Conservation (phyloP, 805 yeast genomes). For the Candida easanensis region DNA sequence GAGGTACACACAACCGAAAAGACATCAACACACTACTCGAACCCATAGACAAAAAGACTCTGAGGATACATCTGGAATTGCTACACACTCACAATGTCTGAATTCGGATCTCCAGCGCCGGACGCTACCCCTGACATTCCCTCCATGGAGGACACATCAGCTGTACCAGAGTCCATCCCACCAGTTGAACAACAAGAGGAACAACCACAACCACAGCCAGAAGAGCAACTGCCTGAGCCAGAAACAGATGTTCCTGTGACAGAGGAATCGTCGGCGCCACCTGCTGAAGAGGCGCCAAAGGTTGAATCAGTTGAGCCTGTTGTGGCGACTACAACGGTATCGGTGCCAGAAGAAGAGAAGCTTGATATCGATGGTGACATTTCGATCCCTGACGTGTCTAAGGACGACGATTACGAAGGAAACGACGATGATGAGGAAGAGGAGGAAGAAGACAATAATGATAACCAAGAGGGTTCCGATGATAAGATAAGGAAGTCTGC, state of each 20-base stretch:
- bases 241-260: neutral
- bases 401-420: constrained; percentile 14
- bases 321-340: neutral
- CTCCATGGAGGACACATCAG: too few relatives aligned
- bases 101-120: too few relatives aligned
- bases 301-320: neutral
- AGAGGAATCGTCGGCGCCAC: neutral
- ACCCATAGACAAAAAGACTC: too few relatives aligned
- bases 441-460: constrained; percentile 15
- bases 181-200: too few relatives aligned
- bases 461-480: constrained; percentile 9
- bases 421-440: constrained; percentile 14
- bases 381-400: constrained; percentile 10
- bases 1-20: too few relatives aligned
- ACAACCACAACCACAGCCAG: neutral
- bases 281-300: neutral
- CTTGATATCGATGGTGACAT: constrained; percentile 18
- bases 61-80: too few relatives aligned
- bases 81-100: too few relatives aligned
- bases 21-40: too few relatives aligned
- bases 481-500: constrained; percentile 8
- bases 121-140: neutral
- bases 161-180: neutral
- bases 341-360: constrained; percentile 2
- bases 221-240: neutral